phyloP scores from a whole-genome alignment of 1,139 yeast genomes.

The Kurtzmaniella quercitrusa region DNA sequence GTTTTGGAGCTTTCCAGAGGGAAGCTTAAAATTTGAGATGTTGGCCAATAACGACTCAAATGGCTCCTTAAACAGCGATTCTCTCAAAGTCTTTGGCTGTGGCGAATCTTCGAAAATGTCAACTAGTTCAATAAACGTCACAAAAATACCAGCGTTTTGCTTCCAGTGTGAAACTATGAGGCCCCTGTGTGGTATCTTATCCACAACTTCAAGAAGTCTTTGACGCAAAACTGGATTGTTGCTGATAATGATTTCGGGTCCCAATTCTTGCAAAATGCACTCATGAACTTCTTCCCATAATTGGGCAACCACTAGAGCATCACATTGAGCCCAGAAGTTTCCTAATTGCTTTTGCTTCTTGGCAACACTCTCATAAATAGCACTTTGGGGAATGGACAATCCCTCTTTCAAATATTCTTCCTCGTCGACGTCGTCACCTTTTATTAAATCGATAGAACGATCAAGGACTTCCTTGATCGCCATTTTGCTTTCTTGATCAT shows the following conservation, averaged over 20 bases:
- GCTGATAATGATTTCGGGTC: constrained; percentile 61
- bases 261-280: constrained; percentile 52
- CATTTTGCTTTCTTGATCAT: constrained; percentile 37
- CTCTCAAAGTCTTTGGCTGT: not conserved
- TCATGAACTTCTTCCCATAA: constrained; percentile 63
- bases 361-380: constrained; percentile 53
- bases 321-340: constrained; percentile 57
- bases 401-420: constrained; percentile 29
- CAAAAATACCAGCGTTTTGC: constrained; percentile 57
- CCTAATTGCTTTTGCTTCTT: constrained; percentile 34
- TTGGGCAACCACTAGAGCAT: constrained; percentile 59
- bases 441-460: constrained; percentile 40
- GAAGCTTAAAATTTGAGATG: constrained; percentile 33
- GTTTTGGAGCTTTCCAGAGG: constrained; percentile 20
- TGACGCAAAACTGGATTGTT: constrained; percentile 30
- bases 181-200: constrained; percentile 43
- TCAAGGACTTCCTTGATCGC: constrained; percentile 44
- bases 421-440: constrained; percentile 20
- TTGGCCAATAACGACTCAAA: constrained; percentile 36
- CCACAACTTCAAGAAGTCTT: constrained; percentile 37
- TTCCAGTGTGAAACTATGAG: constrained; percentile 50
- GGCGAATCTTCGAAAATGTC: constrained; percentile 2
- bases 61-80: not conserved
- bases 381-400: constrained; percentile 42
- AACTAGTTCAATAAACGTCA: constrained; percentile 25